Base-by-base conservation (phyloP, 2,329 filamentous ascomycete genomes). In the Paecilomyces variotii region DNA sequence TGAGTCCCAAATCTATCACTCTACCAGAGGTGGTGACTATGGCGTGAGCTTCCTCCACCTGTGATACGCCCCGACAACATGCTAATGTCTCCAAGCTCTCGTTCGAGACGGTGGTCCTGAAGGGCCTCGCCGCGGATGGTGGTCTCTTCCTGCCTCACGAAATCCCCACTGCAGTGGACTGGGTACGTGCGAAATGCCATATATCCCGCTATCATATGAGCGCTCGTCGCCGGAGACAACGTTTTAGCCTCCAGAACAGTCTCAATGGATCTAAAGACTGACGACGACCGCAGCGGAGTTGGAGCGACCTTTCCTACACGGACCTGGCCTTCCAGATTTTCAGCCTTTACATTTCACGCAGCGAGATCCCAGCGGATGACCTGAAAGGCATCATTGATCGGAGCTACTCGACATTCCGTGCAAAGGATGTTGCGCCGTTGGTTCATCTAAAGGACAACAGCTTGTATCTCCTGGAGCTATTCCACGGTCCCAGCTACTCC, bases 401-500 rank as follows among this genome's bases (percentile, higher is more conserved):
- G 67, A 94, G 89, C 68, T 99, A 99, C 74, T 84, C 89, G 24
- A 96, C 91, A 7, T 99, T 99, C 80, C 88, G 92, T 10, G 30
- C 30, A 9, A 32, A 32, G 30, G 30, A 32, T 32, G 30, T 32
- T 32, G 30, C 30, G 11, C 30, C 30, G 30, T 32, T 32, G 30
- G 30, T 32, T 65, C 82, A 85, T 34, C 77, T 85, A 50, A 86
- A 95, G 57, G 73, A 80, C 61, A 80, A 84, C 65, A 88, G 93
- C 71, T 80, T 97, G 50, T 86, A 96, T 71, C 80, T 97, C 58
- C 84, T 99, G 34, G 94, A 99, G 76, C 83, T 99, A 51, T 99
- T 97, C 81, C 93, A 97, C 73, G 94, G 94, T 1, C 94, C 92
- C 4, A 97, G 88, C 0, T 97, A 91, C 72, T 89, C 93, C 1